A percentile compares a stretch with the other conserved stretches of the same genome.
These are phyloP conservation scores for Talaromyces sp. DNA, from an alignment of 2,329 filamentous ascomycete species.

Conservation along the genomic window DNA sequence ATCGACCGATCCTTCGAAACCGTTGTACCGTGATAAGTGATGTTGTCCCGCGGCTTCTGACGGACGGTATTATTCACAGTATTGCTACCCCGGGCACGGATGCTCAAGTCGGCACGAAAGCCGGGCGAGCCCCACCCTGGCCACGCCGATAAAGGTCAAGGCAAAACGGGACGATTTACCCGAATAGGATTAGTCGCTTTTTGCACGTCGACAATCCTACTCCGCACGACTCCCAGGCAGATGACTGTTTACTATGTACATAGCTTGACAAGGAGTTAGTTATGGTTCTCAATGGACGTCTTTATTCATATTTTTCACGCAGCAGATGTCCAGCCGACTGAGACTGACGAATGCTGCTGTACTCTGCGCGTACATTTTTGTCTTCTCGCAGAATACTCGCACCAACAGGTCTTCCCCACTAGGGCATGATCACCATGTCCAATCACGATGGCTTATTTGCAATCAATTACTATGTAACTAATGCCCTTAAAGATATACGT, in stretches of 20 bases:
- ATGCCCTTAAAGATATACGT: background rate
- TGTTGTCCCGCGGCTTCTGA: background rate
- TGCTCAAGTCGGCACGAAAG: slow-evolving; percentile 7
- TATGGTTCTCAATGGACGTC: background rate
- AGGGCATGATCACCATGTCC: background rate
- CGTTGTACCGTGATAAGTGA: background rate
- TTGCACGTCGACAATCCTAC: background rate
- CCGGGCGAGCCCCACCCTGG: background rate
- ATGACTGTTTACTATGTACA: background rate
- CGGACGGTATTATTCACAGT: no score
- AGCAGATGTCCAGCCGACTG: background rate
- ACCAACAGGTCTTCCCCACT: background rate
- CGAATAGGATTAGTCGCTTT: background rate
- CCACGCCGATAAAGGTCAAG: background rate
- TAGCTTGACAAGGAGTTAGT: no score
- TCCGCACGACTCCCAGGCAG: background rate
- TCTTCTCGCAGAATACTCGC: background rate
- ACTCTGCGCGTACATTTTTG: no score
- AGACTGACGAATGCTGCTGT: background rate
- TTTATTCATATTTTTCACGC: background rate
- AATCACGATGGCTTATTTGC: background rate
- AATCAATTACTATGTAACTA: background rate
- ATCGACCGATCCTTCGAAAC: background rate
- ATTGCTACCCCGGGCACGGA: background rate
- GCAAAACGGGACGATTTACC: slow-evolving; percentile 4